Conservation (phyloP, 768 basidiomycete species). For the Termitomyces sp. region DNA sequence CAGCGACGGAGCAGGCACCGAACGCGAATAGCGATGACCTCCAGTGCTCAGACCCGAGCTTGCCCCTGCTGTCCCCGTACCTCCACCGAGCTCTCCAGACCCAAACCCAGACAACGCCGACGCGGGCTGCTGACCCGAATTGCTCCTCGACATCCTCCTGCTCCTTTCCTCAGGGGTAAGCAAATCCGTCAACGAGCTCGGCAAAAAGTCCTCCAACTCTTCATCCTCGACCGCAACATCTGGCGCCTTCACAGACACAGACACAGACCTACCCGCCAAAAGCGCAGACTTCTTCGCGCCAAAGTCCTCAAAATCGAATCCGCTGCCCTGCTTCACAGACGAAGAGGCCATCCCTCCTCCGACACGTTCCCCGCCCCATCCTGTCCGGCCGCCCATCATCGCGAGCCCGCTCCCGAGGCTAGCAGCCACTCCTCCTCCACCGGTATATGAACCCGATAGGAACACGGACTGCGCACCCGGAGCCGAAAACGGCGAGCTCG, state of each 20-base stretch:
- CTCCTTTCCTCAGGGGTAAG: slow-evolving; percentile 86
- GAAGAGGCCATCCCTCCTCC: slow-evolving; percentile 4
- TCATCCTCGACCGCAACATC: slow-evolving; percentile 60
- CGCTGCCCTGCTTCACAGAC: slow-evolving; percentile 16
- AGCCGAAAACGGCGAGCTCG: slow-evolving; percentile 74
- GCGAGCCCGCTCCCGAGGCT: slow-evolving; percentile 57
- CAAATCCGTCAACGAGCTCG: slow-evolving; percentile 83
- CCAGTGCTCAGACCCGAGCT: slow-evolving; percentile 5
- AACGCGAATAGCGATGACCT: slow-evolving; percentile 74
- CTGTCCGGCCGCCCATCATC: slow-evolving; percentile 40
- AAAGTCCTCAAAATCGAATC: slow-evolving; percentile 39
- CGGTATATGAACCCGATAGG: slow-evolving; percentile 29
- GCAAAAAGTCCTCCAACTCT: slow-evolving; percentile 86
- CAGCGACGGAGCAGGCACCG: slow-evolving; percentile 75
- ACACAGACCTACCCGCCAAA: slow-evolving; percentile 11
- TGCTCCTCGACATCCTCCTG: slow-evolving; percentile 77
- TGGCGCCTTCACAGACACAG: slow-evolving; percentile 8
- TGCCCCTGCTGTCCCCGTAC: not conserved
- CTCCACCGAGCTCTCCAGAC: slow-evolving; percentile 8
- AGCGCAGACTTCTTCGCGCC: slow-evolving; percentile 14
- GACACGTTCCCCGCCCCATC: slow-evolving; percentile 28
- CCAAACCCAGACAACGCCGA: slow-evolving; percentile 13
- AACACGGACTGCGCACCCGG: slow-evolving; percentile 64
- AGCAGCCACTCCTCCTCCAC: slow-evolving; percentile 52
- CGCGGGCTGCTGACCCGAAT: slow-evolving; percentile 39